These are phyloP conservation scores for Cicer judaicum DNA, from an alignment of 306 rosid genomes.

Conservation along the genomic window DNA sequence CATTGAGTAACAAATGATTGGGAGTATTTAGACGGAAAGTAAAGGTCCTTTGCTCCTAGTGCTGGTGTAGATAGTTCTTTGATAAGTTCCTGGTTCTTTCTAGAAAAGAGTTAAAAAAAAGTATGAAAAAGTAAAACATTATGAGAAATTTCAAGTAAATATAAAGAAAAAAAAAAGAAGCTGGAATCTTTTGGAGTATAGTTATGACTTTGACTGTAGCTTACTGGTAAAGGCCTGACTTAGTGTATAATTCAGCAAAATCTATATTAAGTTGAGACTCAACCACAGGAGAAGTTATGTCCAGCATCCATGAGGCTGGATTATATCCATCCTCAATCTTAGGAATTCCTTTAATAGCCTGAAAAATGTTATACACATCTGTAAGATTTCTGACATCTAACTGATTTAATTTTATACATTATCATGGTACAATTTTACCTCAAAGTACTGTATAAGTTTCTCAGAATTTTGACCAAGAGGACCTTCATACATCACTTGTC, in stretches of 20 bases:
- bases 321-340: slow-evolving; percentile 70
- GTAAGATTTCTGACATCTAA: slow-evolving; percentile 17
- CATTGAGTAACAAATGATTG: slow-evolving; percentile 61
- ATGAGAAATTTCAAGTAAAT: slow-evolving; percentile 8
- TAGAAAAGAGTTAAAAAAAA: slow-evolving; percentile 33
- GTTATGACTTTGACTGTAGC: slow-evolving; percentile 14
- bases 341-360: slow-evolving; percentile 73
- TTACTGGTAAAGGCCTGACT: slow-evolving; percentile 65
- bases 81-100: slow-evolving; percentile 67
- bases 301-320: slow-evolving; percentile 94
- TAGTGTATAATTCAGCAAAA: slow-evolving; percentile 62
- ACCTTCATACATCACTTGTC: slow-evolving; percentile 75
- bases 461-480: slow-evolving; percentile 71
- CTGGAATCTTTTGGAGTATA: slow-evolving; percentile 16
- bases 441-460: slow-evolving; percentile 77
- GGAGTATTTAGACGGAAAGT: slow-evolving; percentile 73
- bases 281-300: slow-evolving; percentile 55
- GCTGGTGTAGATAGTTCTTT: slow-evolving; percentile 58
- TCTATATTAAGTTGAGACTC: slow-evolving; percentile 66
- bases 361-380: slow-evolving; percentile 4
- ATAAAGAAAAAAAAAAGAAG: slow-evolving; percentile 1
- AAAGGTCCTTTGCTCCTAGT: slow-evolving; percentile 65
- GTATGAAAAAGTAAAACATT: background rate
- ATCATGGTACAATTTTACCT: slow-evolving; percentile 45
- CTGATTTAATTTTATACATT: slow-evolving; percentile 4